Base-by-base conservation (phyloP, 805 yeast species). In the Teunomyces kruisii region DNA sequence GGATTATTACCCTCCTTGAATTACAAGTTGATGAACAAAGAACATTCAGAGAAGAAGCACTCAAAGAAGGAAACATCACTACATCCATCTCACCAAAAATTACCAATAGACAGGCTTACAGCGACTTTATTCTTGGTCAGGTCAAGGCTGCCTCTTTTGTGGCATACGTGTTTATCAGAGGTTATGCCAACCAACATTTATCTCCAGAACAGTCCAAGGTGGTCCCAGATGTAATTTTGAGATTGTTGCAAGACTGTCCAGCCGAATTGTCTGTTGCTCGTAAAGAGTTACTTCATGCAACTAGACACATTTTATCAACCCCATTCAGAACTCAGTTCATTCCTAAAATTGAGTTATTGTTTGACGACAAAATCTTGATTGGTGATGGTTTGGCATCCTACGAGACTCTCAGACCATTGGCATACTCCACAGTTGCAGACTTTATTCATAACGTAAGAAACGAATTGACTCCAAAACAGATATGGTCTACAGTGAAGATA, bases 71-170 rank as follows among this genome's bases (percentile, higher is more conserved):
- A 10, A 75, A 78, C 40, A 70, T 80, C 27, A 81, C 81, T 43
- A 84, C 90, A 0, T 78, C 88, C 0, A 85, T 91, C 17, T 79
- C 95, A 3, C 84, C 91, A 1, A 77, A 78, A 6, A 85, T 94
- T 51, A 79, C 76, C 45, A 88, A 90, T 57, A 76, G 96, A 52
- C 72, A 81, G 8, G 84, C 86, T 0, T 94, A 84, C 65, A 86
- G 94, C 48, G 98, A 94, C 56, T 88, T 94, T 56, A 83, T 92
- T 12, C 69, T 88, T 22, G 90, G 96, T 22, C 99, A 94, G 65
- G 96, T 95, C 32, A 94, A 94, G 62, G 96, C 97, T 1, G 92
- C 96, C 33, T 89, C 97, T 0, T 92, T 94, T 55, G 69, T 94
- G 56, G 98, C 98, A 0, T 94, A 91, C 62, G 89, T 91, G 1